A percentile compares a stretch with the other conserved stretches of the same genome.
phyloP scores from a whole-genome alignment of 805 yeast genomes.

The Hanseniaspora jakobsenii region DNA sequence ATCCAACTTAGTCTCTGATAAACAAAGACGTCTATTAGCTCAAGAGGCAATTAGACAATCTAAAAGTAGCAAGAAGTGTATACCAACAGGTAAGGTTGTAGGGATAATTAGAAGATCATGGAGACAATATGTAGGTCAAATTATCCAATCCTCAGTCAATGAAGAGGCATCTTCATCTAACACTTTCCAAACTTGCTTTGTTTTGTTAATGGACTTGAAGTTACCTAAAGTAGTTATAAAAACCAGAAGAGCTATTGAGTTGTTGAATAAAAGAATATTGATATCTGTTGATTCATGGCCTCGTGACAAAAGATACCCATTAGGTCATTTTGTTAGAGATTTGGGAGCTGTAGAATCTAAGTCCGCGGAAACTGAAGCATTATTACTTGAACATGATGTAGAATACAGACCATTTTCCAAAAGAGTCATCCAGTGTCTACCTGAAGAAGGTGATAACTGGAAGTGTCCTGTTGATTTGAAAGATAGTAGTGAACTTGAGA shows the following conservation, averaged over 20 bases:
- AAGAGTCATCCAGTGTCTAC: constrained; percentile 82
- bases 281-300: constrained; percentile 93
- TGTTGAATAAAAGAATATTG: constrained; percentile 82
- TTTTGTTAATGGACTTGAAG: constrained; percentile 75
- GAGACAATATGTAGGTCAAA: constrained; percentile 92
- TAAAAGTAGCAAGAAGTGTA: constrained; percentile 37
- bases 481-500: constrained; percentile 41
- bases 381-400: constrained; percentile 86
- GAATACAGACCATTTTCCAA: constrained; percentile 93
- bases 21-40: constrained; percentile 48
- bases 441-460: constrained; percentile 90
- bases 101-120: constrained; percentile 82
- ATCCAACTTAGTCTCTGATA: constrained; percentile 29
- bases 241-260: constrained; percentile 73
- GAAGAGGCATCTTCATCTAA: constrained; percentile 37
- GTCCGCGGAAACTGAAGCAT: constrained; percentile 92
- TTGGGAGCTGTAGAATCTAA: constrained; percentile 85
- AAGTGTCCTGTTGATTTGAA: constrained; percentile 58
- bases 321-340: constrained; percentile 85
- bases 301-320: constrained; percentile 66
- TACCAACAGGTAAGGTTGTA: constrained; percentile 91
- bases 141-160: constrained; percentile 64
- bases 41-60: constrained; percentile 65
- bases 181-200: constrained; percentile 68
- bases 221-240: constrained; percentile 77